Base-by-base conservation (phyloP, 371 early-diverging fungal genomes). In the Haplosporangium sp. region DNA sequence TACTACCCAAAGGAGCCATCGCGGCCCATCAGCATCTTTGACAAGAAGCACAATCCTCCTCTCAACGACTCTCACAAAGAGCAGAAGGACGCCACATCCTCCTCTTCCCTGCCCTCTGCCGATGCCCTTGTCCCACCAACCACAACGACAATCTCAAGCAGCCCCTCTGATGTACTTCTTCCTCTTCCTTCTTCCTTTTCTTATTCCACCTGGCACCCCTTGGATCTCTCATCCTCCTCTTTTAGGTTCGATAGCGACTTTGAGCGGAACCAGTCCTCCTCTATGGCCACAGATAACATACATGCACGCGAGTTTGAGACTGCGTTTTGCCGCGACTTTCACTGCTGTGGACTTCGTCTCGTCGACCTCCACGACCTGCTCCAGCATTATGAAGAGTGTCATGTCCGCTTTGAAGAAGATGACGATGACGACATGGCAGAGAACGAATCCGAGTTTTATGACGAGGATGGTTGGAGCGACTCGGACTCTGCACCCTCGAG, bases 311-410 rank as follows among this genome's bases (percentile, higher is more conserved):
- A 92, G 43, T 86, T 96, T 11, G 97, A 96, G 75, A 90, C 91
- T 61, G 82, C 87, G 48, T 96, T 92, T 80, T 96, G 95, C 82
- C 93, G 95, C 73, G 92, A 96, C 83, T 96, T 95, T 82, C 82
- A 85, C 62, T 96, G 96, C 85, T 97, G 97, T 81, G 96, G 95
- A 41, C 77, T 91, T 42, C 80, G 86, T 23, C 87, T 97, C 59
- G 83, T 84, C 47, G 92, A 93, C 82, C 84, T 97, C 45, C 96
- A 96, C 81, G 95, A 94, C 63, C 87, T 97, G 53, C 81, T 96
- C 37, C 93, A 94, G 65, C 96, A 97, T 81, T 95, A 95, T 80
- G 97, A 97, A 83, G 95, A 95, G 73, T 89, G 86, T 67, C 96
- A 97, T 79, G 96, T 95, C 43, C 90, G 90, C 38, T 84, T 95